phyloP scores from a whole-genome alignment of 352 stramenopile species.

The Thalassiosira livingstoniorum region DNA sequence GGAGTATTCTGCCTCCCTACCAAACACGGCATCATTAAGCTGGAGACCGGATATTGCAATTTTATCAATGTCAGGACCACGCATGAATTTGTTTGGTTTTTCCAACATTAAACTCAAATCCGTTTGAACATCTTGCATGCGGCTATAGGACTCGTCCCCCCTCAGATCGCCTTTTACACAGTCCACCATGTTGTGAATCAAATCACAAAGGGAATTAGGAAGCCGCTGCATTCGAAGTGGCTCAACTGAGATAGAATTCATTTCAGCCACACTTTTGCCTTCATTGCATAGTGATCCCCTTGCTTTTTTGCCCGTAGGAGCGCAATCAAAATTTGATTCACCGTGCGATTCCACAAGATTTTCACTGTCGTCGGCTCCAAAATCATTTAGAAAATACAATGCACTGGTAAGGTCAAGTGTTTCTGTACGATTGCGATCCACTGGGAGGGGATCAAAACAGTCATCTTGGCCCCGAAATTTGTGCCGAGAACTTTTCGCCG shows the following conservation, averaged over 20 bases:
- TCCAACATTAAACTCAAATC: conserved; percentile 36
- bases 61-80: conserved; percentile 5
- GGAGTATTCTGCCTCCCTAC: conserved; percentile 17
- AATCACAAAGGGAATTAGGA: conserved; percentile 22
- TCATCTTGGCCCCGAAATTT: background rate
- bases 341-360: background rate
- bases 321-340: too few relatives aligned
- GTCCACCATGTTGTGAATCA: conserved; percentile 40
- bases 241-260: background rate
- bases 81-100: conserved; percentile 10
- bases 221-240: conserved; percentile 22
- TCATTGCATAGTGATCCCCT: background rate
- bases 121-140: conserved; percentile 18
- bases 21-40: conserved; percentile 16
- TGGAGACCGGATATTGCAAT: conserved; percentile 12
- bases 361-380: conserved; percentile 5
- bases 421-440: background rate
- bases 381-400: background rate
- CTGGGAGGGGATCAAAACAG: background rate
- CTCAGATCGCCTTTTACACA: conserved; percentile 23
- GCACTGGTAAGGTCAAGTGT: background rate
- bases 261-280: background rate
- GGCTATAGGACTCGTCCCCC: conserved; percentile 16
- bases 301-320: background rate
- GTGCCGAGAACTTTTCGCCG: background rate